Conservation (phyloP, 768 basidiomycete species). For the Mycena chlorophos region DNA sequence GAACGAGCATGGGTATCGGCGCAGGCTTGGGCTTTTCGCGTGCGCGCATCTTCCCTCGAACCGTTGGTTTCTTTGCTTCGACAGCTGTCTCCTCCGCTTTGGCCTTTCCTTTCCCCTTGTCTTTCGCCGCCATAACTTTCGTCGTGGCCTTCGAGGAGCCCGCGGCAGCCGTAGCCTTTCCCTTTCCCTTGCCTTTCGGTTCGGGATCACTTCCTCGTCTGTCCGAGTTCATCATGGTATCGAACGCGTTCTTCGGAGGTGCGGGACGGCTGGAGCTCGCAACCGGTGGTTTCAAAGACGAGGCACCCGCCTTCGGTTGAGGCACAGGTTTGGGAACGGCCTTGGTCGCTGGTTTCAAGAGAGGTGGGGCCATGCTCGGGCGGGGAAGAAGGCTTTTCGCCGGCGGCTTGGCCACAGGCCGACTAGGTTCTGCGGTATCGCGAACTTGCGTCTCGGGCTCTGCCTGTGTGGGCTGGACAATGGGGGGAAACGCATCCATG, state of each 20-base stretch:
- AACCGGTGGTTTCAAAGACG: conserved; percentile 17
- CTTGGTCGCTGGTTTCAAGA: neutral
- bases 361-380: conserved; percentile 17
- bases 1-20: conserved; percentile 29
- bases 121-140: conserved; percentile 4
- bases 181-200: conserved; percentile 27
- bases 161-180: conserved; percentile 9
- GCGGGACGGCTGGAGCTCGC: conserved; percentile 6
- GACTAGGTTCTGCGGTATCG: conserved; percentile 13
- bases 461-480: neutral
- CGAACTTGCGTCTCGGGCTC: neutral
- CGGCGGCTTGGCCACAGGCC: conserved; percentile 20
- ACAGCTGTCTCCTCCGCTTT: conserved; percentile 18
- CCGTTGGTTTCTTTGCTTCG: conserved; percentile 28
- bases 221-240: conserved; percentile 32
- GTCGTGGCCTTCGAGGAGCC: conserved; percentile 11
- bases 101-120: conserved; percentile 23
- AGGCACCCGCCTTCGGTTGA: conserved; percentile 25
- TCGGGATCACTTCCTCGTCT: conserved; percentile 20
- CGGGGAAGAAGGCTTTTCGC: conserved; percentile 37
- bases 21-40: conserved; percentile 33
- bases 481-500: conserved; percentile 11
- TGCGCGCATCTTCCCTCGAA: conserved; percentile 39
- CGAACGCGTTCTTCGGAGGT: conserved; percentile 33
- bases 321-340: neutral